Percentiles rank a stretch among this genome's conserved stretches.
These are phyloP conservation scores for Phytophthora pseudosyringae DNA, from an alignment of 352 stramenopile species.

Conservation along the genomic window DNA sequence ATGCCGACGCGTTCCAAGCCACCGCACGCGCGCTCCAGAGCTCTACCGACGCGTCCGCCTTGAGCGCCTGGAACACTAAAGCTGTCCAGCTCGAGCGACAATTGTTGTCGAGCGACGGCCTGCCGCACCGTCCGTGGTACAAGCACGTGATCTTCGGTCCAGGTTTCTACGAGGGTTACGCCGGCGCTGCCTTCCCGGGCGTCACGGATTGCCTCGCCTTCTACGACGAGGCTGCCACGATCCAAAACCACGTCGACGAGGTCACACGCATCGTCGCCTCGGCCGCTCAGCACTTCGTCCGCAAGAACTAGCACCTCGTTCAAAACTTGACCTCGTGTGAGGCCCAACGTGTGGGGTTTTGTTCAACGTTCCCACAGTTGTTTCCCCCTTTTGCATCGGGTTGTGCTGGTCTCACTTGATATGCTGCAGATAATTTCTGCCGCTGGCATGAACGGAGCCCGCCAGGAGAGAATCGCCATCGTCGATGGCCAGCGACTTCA, in stretches of 20 bases:
- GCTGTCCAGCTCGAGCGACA: slow-evolving; percentile 42
- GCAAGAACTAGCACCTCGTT: too few species aligned
- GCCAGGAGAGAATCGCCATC: too few species aligned
- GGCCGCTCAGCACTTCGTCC: slow-evolving; percentile 17
- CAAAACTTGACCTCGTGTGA: too few species aligned
- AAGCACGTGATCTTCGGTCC: slow-evolving; percentile 60
- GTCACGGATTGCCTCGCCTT: slow-evolving; percentile 55
- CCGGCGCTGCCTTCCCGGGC: slow-evolving; percentile 50
- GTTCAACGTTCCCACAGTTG: too few species aligned
- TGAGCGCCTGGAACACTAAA: slow-evolving; percentile 25
- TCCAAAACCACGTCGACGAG: slow-evolving; percentile 53
- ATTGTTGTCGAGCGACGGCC: slow-evolving; percentile 40
- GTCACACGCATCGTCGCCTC: slow-evolving; percentile 40
- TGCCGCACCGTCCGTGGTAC: slow-evolving; percentile 56
- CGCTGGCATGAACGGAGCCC: too few species aligned
- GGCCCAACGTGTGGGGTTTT: too few species aligned
- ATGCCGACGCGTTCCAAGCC: slow-evolving; percentile 38
- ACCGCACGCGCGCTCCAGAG: neutral
- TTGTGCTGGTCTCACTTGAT: too few species aligned
- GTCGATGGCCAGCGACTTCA: too few species aligned
- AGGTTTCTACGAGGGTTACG: slow-evolving; percentile 62
- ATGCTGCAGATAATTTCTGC: too few species aligned
- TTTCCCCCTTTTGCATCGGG: too few species aligned
- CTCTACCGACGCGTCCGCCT: neutral
- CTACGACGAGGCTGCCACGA: slow-evolving; percentile 35